Evolutionary conservation across 164 flowering plant genomes (phyloP), one percentile per base, ranked within the genome.

Genomic region (Malania oleifera): DNA sequence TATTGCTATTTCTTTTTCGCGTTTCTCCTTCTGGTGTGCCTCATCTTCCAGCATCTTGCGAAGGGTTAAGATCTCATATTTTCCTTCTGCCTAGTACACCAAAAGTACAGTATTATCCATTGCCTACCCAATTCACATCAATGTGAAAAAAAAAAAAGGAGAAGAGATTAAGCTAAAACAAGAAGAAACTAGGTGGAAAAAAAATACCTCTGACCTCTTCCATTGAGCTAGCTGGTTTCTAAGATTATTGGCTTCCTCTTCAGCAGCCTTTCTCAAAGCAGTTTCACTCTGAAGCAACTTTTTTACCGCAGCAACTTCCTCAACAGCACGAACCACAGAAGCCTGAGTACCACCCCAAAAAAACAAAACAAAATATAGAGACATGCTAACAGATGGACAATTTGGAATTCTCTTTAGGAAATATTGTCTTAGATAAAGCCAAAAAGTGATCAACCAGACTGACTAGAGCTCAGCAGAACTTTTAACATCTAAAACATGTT

Each of bases 1-100:
- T 38, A 65, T 35, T 53, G 83, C 69, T 52, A 95, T 85, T 60
- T 95, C 97, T 64, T 78, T 86, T 75, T 89, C 91, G 67, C 89
- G 96, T 61, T 87, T 91, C 64, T 77, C 75, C 58, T 82, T 91
- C 68, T 81, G 78, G 48, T 41, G 52, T 57, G 68, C 72, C 73
- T 95, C 99, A 67, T 86, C 84, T 73, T 95, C 96, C 61, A 95
- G 75, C 81, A 75, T 65, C 62, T 82, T 80, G 24, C 73, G 80
- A 29, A 91, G 95, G 63, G 75, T 80, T 60, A 76, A 59, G 41
- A 83, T 77, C 67, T 90, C 97, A 25, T 75, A 68, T 73, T 67
- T 85, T 56, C 73, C 83, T 31, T 76, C 77, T 54, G 77, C 88
- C 98, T 93, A 72, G 31, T 23, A 56, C 18, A 69, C 41, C 10